Base-by-base conservation (phyloP, 768 basidiomycete species). In the Pleurotus tuoliensis region DNA sequence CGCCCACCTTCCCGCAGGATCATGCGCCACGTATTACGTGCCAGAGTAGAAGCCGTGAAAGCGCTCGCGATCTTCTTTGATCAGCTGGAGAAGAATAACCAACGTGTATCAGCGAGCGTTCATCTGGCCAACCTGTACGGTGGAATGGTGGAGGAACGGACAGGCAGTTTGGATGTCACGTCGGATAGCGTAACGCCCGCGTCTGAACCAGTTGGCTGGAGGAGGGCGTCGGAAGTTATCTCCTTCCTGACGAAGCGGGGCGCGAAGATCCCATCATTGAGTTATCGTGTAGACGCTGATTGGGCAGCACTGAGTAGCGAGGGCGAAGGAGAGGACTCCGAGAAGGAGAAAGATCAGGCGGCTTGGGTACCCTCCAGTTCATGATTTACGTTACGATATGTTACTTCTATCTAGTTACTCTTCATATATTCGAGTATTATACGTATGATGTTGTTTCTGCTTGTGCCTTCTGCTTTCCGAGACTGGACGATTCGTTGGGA, bases 21-120 rank as follows among this genome's bases (percentile, higher is more conserved):
- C 57, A 86, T 98, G 63, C 89, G 92, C 16, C 92, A 97, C 71
- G 90, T 97, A 56, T 76, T 98, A 51, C 81, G 90, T 15, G 87
- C 90, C 22, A 87, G 95, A n/a, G 81, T 86, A 4, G 86, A 93
- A 67, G 93, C 94, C 13, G 82, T 87, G 37, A 83, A 85, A 58
- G 84, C 86, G 5, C 81, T 98, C 15, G 86, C 87, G 15, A 71
- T 72, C 51, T 87, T 92, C 67, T 83, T 96, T 57, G 79, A 82
- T 37, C 79, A 87, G 55, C 72, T 95, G 57, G 82, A 77, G 58
- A 72, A 62, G 56, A 62, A 54, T 47, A 71, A 70, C 48, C 78
- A 67, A 69, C 76, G 67, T 69, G 75, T 74, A 48, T 74, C 67
- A 58, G 73, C 73, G 52, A 81, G 80, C 61, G 59, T 47, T 54